phyloP scores from a whole-genome alignment of 2,329 filamentous ascomycete genomes.

The Fusarium pseudocircinatum region DNA sequence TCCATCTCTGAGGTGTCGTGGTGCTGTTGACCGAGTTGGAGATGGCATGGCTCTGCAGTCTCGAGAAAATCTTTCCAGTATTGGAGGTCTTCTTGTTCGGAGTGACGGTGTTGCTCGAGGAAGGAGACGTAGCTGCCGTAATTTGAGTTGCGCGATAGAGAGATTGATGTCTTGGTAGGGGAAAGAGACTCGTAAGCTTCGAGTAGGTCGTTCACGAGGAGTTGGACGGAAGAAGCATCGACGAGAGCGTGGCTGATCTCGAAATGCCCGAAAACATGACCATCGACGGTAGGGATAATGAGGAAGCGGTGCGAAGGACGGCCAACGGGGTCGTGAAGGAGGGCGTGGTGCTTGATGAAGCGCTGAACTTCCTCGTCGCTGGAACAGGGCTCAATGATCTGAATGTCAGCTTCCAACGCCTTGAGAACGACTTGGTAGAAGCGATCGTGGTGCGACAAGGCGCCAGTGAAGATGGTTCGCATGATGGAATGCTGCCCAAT shows the following conservation, averaged over 20 bases:
- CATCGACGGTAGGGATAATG: not conserved
- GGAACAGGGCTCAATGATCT: not conserved
- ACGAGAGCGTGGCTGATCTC: not conserved
- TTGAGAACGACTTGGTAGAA: not conserved
- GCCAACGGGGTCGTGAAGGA: not conserved
- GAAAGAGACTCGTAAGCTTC: not conserved
- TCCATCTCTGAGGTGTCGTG: rapidly evolving
- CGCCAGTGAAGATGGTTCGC: not conserved
- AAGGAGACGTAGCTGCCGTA: not conserved
- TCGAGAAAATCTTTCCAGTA: not conserved
- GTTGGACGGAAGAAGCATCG: not conserved
- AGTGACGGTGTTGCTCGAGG: not conserved
- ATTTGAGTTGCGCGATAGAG: not conserved
- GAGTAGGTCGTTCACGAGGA: not conserved
- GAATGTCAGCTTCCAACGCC: not conserved
- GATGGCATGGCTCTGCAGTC: not conserved
- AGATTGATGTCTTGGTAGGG: not conserved
- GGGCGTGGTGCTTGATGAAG: not conserved
- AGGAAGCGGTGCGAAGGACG: not conserved
- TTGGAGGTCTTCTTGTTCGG: not conserved
- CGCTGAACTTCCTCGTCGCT: not conserved
- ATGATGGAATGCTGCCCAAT: not conserved
- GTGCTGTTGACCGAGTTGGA: not conserved
- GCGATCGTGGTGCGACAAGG: not conserved
- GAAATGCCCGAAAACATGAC: not conserved